phyloP scores from a whole-genome alignment of 495 filamentous ascomycete genomes.

The Apiosordaria backusii region DNA sequence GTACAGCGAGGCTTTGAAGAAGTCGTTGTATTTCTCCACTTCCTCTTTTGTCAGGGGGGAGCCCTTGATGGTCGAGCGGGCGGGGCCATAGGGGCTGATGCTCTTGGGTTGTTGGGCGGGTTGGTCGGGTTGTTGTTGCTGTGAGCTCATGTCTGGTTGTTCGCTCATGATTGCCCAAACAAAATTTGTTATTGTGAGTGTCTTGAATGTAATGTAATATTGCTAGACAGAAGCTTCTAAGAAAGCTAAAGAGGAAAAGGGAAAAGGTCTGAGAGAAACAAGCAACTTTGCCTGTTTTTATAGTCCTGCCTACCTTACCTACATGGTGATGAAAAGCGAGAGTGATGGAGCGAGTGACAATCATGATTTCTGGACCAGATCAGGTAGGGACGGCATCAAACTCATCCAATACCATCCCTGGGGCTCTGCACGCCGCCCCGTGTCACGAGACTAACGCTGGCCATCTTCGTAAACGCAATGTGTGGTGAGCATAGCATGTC shows the following conservation, averaged over 20 bases:
- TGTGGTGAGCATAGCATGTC: not conserved
- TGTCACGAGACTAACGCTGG: not conserved
- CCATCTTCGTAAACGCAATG: not conserved
- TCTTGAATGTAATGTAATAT: not conserved
- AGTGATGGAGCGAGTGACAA: too few relatives aligned
- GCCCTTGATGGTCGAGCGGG: constrained; percentile 59
- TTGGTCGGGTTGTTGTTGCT: constrained; percentile 9
- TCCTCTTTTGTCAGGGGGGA: constrained; percentile 59
- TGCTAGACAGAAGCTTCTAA: constrained; percentile 7
- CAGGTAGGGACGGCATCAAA: too few relatives aligned
- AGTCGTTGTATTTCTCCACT: constrained; percentile 60
- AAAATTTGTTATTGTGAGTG: not conserved
- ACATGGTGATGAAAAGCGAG: too few relatives aligned
- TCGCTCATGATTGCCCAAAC: constrained; percentile 35
- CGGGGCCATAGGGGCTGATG: constrained; percentile 60
- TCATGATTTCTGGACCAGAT: too few relatives aligned
- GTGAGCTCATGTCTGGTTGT: constrained; percentile 16
- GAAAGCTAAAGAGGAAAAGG: constrained; percentile 6
- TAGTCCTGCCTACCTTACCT: not conserved
- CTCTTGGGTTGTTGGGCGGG: constrained; percentile 35
- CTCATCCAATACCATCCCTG: not conserved
- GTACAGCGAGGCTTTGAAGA: constrained; percentile 68
- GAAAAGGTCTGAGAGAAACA: not conserved
- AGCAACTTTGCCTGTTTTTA: not conserved
- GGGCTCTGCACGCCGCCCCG: not conserved